A percentile compares a stretch with the other conserved stretches of the same genome.
phyloP scores from a whole-genome alignment of 75 land plant species.

The Selaginella moellendorffii region DNA sequence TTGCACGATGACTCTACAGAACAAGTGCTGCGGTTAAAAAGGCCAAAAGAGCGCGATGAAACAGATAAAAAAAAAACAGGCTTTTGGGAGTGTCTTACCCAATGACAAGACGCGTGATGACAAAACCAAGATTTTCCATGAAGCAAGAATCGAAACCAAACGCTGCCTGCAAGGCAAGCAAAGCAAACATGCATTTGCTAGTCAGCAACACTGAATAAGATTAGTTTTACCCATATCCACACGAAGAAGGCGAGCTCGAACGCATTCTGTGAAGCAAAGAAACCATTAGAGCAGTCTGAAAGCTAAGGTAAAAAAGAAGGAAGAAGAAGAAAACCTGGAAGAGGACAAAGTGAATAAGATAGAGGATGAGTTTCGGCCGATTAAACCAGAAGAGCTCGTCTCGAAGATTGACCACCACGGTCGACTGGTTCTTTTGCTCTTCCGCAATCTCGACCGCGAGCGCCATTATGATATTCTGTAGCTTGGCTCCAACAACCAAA shows the following conservation, averaged over 20 bases:
- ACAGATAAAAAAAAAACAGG: slow-evolving; percentile 9
- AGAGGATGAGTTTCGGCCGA: slow-evolving; percentile 43
- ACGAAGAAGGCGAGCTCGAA: not conserved
- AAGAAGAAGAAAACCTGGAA: slow-evolving; percentile 43
- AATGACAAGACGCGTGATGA: slow-evolving; percentile 5
- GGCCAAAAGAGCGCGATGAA: not conserved
- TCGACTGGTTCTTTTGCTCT: slow-evolving; percentile 46
- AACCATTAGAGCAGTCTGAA: slow-evolving; percentile 1
- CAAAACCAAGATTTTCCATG: not conserved
- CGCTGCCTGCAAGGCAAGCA: slow-evolving; percentile 13
- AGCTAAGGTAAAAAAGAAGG: not conserved
- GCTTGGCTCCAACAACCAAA: slow-evolving; percentile 74
- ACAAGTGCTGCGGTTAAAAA: not conserved
- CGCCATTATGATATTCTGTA: slow-evolving; percentile 48
- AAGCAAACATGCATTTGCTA: not conserved
- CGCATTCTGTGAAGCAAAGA: not conserved
- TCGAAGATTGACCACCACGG: slow-evolving; percentile 44
- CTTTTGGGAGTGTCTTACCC: too few relatives aligned
- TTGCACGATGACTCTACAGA: slow-evolving; percentile 40
- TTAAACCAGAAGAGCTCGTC: slow-evolving; percentile 77
- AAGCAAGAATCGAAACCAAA: slow-evolving; percentile 24
- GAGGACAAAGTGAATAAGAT: slow-evolving; percentile 53
- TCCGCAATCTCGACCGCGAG: slow-evolving; percentile 47
- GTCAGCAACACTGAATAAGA: not conserved
- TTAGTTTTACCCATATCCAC: slow-evolving; percentile 11